phyloP scores from a whole-genome alignment of 495 filamentous ascomycete species.

The Neurospora intermedia region DNA sequence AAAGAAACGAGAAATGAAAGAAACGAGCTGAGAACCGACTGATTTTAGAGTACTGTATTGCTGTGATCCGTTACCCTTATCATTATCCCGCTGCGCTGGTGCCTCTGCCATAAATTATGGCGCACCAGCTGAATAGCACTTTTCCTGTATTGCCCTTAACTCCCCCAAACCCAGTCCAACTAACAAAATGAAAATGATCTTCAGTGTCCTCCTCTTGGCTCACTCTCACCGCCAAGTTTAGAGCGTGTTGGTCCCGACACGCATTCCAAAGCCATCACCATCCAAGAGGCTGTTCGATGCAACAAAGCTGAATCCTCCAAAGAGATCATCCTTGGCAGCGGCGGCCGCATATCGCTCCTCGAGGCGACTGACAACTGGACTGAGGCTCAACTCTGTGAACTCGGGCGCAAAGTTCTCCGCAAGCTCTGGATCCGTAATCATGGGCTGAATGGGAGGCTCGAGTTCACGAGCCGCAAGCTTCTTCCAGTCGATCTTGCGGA shows the following conservation, averaged over 20 bases:
- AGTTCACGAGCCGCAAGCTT: slow-evolving; percentile 66
- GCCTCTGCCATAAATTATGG: background rate
- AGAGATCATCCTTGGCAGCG: slow-evolving; percentile 52
- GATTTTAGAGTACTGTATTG: background rate
- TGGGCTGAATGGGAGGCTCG: slow-evolving; percentile 74
- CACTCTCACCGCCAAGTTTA: background rate
- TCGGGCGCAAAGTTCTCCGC: slow-evolving; percentile 89
- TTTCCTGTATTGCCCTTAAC: background rate
- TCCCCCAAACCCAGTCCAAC: background rate
- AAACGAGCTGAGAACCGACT: background rate
- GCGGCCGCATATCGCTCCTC: slow-evolving; percentile 20
- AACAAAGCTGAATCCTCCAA: slow-evolving; percentile 94
- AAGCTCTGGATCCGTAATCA: slow-evolving; percentile 88
- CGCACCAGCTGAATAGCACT: background rate
- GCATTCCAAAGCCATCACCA: slow-evolving; percentile 27
- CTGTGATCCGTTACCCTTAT: background rate
- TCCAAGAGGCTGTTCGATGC: slow-evolving; percentile 80
- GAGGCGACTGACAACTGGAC: slow-evolving; percentile 47
- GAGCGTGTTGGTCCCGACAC: background rate
- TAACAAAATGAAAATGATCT: background rate
- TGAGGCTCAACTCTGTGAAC: slow-evolving; percentile 77
- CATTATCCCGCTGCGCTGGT: background rate
- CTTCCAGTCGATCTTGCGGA: slow-evolving; percentile 91
- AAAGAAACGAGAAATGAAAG: background rate
- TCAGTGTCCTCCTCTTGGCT: background rate